These are phyloP conservation scores for Exophiala sp. DNA, from an alignment of 2,329 filamentous ascomycete species.

Conservation along the genomic window DNA sequence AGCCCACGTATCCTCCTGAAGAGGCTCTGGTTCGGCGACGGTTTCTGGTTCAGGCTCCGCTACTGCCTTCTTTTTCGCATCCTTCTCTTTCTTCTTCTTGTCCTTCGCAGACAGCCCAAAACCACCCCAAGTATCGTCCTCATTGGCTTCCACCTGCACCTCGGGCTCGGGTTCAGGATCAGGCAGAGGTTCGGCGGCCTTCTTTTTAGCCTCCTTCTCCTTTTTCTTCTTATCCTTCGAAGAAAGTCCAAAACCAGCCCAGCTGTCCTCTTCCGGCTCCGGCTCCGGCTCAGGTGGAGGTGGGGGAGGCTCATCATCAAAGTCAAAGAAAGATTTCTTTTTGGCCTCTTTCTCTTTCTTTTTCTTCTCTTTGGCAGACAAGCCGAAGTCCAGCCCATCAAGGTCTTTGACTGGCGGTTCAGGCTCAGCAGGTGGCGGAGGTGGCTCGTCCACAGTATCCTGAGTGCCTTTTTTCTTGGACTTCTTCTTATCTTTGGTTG, in stretches of 20 bases:
- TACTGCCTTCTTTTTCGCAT: constrained; percentile 14
- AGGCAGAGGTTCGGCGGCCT: constrained; percentile 34
- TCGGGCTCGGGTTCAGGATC: not conserved
- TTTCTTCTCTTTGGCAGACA: constrained; percentile 45
- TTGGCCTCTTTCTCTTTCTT: constrained; percentile 46
- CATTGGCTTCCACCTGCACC: constrained; percentile 34
- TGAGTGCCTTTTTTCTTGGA: constrained; percentile 46
- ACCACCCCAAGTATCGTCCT: not conserved
- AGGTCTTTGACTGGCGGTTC: constrained; percentile 37
- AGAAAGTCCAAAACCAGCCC: constrained; percentile 41
- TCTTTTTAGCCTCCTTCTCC: constrained; percentile 43
- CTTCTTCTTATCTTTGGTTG: constrained; percentile 29
- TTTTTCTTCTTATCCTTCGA: constrained; percentile 49
- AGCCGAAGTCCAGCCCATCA: constrained; percentile 35
- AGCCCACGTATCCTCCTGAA: constrained; percentile 36
- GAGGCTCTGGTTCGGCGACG: constrained; percentile 6
- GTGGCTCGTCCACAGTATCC: constrained; percentile 46
- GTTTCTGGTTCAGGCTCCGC: constrained; percentile 6
- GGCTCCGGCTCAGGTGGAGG: constrained; percentile 43
- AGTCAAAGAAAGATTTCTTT: constrained; percentile 30
- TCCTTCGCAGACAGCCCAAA: not conserved
- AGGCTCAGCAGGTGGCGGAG: constrained; percentile 35
- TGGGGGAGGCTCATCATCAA: constrained; percentile 35
- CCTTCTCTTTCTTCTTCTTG: constrained; percentile 5
- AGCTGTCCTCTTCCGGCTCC: constrained; percentile 45